A percentile compares a stretch with the other conserved stretches of the same genome.
These are phyloP conservation scores for Erysimum cheiri DNA, from an alignment of 441 rosid genomes.

Conservation along the genomic window DNA sequence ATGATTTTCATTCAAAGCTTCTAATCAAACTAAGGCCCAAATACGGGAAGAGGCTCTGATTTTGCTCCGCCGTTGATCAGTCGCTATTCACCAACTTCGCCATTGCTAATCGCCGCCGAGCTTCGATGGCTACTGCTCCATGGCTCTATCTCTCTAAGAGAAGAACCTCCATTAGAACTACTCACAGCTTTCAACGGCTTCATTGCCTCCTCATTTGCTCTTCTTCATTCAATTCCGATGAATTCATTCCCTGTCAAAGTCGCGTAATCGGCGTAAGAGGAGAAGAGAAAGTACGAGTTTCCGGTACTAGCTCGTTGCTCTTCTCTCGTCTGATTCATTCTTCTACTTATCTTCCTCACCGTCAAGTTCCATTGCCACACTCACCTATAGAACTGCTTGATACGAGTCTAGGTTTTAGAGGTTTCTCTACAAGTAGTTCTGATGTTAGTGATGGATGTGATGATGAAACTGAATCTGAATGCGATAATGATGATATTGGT, in stretches of 20 bases:
- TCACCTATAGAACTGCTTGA: not conserved
- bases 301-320: conserved; percentile 61
- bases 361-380: conserved; percentile 55
- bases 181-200: not conserved
- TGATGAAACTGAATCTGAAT: conserved; percentile 15
- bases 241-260: not conserved
- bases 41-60: not conserved
- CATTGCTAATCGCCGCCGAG: conserved; percentile 27
- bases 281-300: conserved; percentile 48
- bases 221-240: conserved; percentile 4
- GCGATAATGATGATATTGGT: conserved; percentile 13
- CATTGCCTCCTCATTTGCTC: conserved; percentile 4
- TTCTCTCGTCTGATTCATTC: conserved; percentile 60
- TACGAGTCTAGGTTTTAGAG: conserved; percentile 40
- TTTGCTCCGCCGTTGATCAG: conserved; percentile 22
- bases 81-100: conserved; percentile 17
- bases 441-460: conserved; percentile 37
- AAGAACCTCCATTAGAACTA: conserved; percentile 18
- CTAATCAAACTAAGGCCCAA: not conserved
- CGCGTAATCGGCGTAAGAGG: conserved; percentile 35
- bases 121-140: conserved; percentile 36
- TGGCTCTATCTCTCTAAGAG: conserved; percentile 19
- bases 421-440: conserved; percentile 47
- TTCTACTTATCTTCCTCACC: conserved; percentile 53
- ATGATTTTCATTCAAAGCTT: not conserved